A percentile compares a stretch with the other conserved stretches of the same genome.
phyloP scores from a whole-genome alignment of 1,284 basidiomycete species.

The Afroboletus lepidellus region DNA sequence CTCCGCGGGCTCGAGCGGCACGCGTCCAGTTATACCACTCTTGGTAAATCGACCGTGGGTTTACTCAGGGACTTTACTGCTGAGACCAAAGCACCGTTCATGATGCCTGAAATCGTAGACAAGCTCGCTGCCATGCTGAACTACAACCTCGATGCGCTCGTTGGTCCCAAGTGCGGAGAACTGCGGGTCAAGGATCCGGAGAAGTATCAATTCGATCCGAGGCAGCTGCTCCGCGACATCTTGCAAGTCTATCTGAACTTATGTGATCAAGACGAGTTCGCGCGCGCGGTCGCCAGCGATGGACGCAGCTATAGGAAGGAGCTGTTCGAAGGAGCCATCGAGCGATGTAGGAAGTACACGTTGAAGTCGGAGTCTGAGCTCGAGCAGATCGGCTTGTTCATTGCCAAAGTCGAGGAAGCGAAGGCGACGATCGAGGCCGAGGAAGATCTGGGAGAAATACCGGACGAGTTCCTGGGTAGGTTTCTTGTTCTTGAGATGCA shows the following conservation, averaged over 20 bases:
- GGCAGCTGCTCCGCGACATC: conserved; percentile 81
- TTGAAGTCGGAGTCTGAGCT: conserved; percentile 86
- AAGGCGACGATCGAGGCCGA: conserved; percentile 81
- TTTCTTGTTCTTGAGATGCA: conserved; percentile 3
- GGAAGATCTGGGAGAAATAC: conserved; percentile 90
- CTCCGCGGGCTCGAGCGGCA: conserved; percentile 80
- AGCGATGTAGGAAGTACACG: conserved; percentile 62
- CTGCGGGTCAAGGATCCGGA: conserved; percentile 87
- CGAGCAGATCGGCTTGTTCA: conserved; percentile 69
- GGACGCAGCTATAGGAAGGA: conserved; percentile 88
- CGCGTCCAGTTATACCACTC: conserved; percentile 82
- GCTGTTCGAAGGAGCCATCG: conserved; percentile 80
- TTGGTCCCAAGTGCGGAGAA: conserved; percentile 82
- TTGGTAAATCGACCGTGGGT: conserved; percentile 86
- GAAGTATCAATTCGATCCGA: conserved; percentile 89
- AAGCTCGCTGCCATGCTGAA: conserved; percentile 96
- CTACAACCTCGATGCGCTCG: conserved; percentile 90
- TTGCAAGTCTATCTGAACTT: conserved; percentile 92
- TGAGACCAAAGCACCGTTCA: conserved; percentile 90
- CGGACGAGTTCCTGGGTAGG: conserved; percentile 92
- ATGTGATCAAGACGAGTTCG: conserved; percentile 77
- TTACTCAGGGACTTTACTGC: conserved; percentile 91
- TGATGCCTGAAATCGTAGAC: conserved; percentile 96
- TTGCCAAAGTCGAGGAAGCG: conserved; percentile 82
- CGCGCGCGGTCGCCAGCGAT: conserved; percentile 88